Evolutionary conservation across 176 grass and related monocot species (phyloP), one percentile per base, ranked within the genome.

Genomic region (Lolium multiflorum): DNA sequence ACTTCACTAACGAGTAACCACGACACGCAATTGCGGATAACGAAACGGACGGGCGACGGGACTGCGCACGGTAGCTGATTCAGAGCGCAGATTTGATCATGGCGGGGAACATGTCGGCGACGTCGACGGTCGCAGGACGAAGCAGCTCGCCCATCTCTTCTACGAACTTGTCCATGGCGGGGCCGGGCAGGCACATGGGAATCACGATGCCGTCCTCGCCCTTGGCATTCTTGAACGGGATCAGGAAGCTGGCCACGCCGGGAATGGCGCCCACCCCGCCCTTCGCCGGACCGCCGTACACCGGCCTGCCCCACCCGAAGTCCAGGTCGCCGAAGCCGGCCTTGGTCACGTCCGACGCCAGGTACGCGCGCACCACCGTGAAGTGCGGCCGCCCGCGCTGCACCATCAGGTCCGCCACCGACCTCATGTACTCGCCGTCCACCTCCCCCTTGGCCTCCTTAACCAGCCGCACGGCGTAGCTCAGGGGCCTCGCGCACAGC

Each of bases 231-330:
- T 62, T 93, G 77, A 82, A 80, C 15, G 89, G 84, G 47, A 97
- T 87, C 78, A 86, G 64, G 82, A 95, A 98, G 60, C 91, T 98
- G 2, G 89, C 87, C 4, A 95, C 49, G 2, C 95, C 91, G 0
- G 93, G 91, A 20, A 95, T 87, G 76, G 85, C 81, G 47, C 89
- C 89, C 11, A 92, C 87, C 2, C 87, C 89, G 15, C 91, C 89
- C 81, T 90, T 92, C 1, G 93, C 91, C 1, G 89, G 91, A 35
- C 96, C 96, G 1, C 91, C 93, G 76, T 98, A 95, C 50, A 65
- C 81, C 2, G 96, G 78, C 84, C 73, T 89, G 9, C 93, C 96
- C 96, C 96, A 98, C 11, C 96, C 91, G 62, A 98, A 98, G 90
- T 98, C 93, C 3, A 98, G 78, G 71, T 98, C 88, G 12, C 80